These are phyloP conservation scores for Metschnikowia henanensis DNA, from an alignment of 805 yeast genomes.

Conservation along the genomic window DNA sequence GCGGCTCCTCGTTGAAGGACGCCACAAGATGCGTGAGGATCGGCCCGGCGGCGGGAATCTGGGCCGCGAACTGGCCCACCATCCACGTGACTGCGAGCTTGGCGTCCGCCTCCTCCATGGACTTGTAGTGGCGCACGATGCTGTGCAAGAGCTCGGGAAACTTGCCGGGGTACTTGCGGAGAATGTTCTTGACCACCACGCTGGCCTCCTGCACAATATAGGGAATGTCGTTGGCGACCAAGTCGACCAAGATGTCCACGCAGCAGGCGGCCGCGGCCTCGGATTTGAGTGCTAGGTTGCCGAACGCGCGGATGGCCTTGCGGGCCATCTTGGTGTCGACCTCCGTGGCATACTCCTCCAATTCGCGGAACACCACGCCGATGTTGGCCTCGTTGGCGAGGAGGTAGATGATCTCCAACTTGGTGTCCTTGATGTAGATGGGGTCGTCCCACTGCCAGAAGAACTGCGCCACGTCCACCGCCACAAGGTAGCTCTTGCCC, in stretches of 20 bases:
- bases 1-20: constrained; percentile 59
- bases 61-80: constrained; percentile 64
- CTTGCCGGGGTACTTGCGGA: constrained; percentile 69
- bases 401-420: constrained; percentile 80
- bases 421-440: constrained; percentile 84
- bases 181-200: constrained; percentile 71
- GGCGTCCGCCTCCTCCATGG: constrained; percentile 74
- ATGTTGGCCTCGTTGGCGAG: constrained; percentile 69
- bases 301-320: constrained; percentile 86
- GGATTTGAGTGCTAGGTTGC: constrained; percentile 81
- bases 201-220: constrained; percentile 80
- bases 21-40: constrained; percentile 42
- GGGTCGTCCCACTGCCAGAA: constrained; percentile 86
- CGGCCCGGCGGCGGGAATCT: constrained; percentile 42
- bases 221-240: constrained; percentile 64
- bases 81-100: constrained; percentile 83
- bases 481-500: constrained; percentile 58
- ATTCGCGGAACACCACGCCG: constrained; percentile 63
- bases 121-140: constrained; percentile 33
- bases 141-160: constrained; percentile 39
- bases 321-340: constrained; percentile 84
- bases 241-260: constrained; percentile 57
- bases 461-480: constrained; percentile 73
- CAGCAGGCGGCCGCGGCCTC: constrained; percentile 62
- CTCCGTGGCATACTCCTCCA: constrained; percentile 85